Evolutionary conservation across 768 basidiomycete genomes (phyloP), one percentile per base, ranked within the genome.

Genomic region (Pisolithus albus): DNA sequence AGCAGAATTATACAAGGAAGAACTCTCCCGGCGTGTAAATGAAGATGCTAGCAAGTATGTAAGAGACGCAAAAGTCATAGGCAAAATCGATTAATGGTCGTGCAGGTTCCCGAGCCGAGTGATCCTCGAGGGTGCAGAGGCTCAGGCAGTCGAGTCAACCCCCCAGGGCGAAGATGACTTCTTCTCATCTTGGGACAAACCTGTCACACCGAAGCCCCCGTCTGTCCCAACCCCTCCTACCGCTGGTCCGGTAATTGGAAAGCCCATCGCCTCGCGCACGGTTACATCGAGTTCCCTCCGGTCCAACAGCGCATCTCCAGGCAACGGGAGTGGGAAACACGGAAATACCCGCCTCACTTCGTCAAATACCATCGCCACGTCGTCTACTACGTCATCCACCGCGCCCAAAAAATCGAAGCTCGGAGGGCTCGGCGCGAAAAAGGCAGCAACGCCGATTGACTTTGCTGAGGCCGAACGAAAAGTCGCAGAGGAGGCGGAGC

Each of bases 131-230:
- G 93, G 92, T n/a, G 72, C 83, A 49, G 84, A 83, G 21, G 64
- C 69, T 7, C 59, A 71, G 40, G 55, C 72, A 4, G 40, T 74
- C 8, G 64, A 77, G n/a, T 68, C 61, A 28, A 73, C 70, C 50
- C 64, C 65, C 53, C 74, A 76, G 41, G 70, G 72, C 0, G 92
- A 92, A 48, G 94, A 96, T 8, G 94, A 97, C 65, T 99, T 99
- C 70, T 99, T 97, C 72, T 84, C 90, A 44, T 88, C 90, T 24
- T 98, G 95, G 94, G 92, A 94, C 56, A 95, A 95, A 65, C 86
- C 90, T 1, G 18, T 67, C 32, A 78, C 79, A 7, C 77, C 80
- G 5, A 82, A 78, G 63, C 56, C 79, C 1, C 61, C 75, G 4
- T 69, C 83, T 10, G 68, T 78, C n/a, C 72, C 82, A 3, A 72